These are phyloP conservation scores for Scutellaria barbata DNA, from an alignment of 257 asterid species.

Conservation along the genomic window DNA sequence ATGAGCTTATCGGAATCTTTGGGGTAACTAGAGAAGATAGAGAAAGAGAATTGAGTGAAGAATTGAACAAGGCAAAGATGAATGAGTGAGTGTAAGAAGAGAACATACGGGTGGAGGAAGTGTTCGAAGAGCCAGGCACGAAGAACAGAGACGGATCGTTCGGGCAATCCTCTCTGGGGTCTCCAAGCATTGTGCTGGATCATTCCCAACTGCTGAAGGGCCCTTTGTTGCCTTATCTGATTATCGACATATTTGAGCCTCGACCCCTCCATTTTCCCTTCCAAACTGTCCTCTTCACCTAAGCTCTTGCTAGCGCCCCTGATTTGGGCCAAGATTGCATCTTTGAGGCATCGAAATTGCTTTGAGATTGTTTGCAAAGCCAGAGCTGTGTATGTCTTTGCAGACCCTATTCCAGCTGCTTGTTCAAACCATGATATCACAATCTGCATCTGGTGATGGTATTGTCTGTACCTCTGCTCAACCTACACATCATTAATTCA, in stretches of 20 bases:
- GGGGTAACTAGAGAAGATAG: constrained; percentile 63
- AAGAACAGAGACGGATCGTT: constrained; percentile 89
- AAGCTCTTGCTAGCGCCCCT: constrained; percentile 70
- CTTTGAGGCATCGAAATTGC: constrained; percentile 93
- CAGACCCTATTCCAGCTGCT: constrained; percentile 85
- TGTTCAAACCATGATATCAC: constrained; percentile 93
- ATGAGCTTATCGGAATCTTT: constrained; percentile 94
- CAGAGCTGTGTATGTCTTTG: constrained; percentile 84
- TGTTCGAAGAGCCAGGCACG: constrained; percentile 99
- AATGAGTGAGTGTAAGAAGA: neutral
- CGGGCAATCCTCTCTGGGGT: constrained; percentile 98
- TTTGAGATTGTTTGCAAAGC: constrained; percentile 92
- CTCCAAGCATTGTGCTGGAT: constrained; percentile 99
- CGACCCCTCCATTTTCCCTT: constrained; percentile 71
- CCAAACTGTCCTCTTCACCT: constrained; percentile 75
- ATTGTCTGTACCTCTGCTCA: constrained; percentile 93
- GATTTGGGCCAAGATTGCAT: constrained; percentile 80
- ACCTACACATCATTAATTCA: constrained; percentile 47
- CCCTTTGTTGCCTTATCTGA: constrained; percentile 90
- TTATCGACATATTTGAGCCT: constrained; percentile 88
- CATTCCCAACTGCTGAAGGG: constrained; percentile 96
- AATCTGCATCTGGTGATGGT: constrained; percentile 91
- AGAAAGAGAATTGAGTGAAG: no score
- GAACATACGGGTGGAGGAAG: constrained; percentile 90
- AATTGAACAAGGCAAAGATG: neutral